Percentiles rank a stretch among this genome's conserved stretches.
These are phyloP conservation scores for Pseudogymnoascus sp. DNA, from an alignment of 2,329 filamentous ascomycete genomes.

Conservation along the genomic window DNA sequence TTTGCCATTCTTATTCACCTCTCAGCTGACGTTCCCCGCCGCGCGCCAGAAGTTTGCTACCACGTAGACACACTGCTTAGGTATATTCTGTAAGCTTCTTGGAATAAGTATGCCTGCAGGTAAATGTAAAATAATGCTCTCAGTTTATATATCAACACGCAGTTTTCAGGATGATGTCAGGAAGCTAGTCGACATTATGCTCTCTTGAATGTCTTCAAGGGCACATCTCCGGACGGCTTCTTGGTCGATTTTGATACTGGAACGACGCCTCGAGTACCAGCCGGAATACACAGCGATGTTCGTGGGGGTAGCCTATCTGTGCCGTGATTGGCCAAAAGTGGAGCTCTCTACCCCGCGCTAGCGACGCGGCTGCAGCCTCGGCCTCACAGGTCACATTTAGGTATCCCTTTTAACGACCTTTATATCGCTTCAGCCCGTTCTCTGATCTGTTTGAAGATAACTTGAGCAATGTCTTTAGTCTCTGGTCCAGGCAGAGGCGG, in stretches of 20 bases:
- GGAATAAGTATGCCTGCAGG: not conserved
- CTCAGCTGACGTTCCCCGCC: not conserved
- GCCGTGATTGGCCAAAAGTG: not conserved
- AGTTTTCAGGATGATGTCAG: not conserved
- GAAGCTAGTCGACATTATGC: not conserved
- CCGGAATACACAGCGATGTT: not conserved
- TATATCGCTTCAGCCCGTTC: not conserved
- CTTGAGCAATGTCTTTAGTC: slow-evolving; percentile 27
- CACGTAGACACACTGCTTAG: not conserved
- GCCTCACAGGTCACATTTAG: not conserved
- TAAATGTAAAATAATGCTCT: not conserved
- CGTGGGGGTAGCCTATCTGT: not conserved
- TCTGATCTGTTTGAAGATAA: not conserved
- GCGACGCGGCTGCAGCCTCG: slow-evolving; percentile 8
- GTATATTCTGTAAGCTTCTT: not conserved
- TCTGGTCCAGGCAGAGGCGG: slow-evolving; percentile 27
- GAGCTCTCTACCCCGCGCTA: slow-evolving; percentile 4
- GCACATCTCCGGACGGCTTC: not conserved
- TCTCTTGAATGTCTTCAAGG: not conserved
- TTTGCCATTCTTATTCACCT: slow-evolving; percentile 16
- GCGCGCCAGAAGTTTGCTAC: not conserved
- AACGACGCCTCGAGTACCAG: not conserved
- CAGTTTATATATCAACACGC: not conserved
- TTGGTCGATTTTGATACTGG: not conserved
- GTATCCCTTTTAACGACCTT: not conserved